These are phyloP conservation scores for Allomyces macrogynus DNA, from an alignment of 192 early-diverging fungal species.

Conservation along the genomic window DNA sequence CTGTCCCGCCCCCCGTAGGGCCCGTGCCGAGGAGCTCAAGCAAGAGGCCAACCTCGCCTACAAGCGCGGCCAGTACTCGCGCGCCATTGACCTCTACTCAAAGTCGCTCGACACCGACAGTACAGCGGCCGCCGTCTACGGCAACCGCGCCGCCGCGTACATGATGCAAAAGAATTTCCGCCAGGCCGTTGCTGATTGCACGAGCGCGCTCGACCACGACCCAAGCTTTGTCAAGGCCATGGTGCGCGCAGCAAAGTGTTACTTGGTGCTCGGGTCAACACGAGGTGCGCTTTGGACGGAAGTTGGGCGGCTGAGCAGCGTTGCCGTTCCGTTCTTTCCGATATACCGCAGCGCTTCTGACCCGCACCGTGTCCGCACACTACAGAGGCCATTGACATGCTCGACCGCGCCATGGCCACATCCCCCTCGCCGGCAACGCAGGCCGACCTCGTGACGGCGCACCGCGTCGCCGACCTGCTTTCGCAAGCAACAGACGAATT, in stretches of 20 bases:
- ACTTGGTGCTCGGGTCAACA: too few relatives aligned
- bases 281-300: too few relatives aligned
- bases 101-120: constrained; percentile 47
- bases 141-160: constrained; percentile 59
- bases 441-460: background rate
- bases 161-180: constrained; percentile 41
- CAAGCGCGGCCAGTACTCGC: constrained; percentile 41
- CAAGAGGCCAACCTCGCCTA: constrained; percentile 45
- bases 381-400: too few relatives aligned
- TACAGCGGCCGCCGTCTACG: constrained; percentile 36
- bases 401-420: too few relatives aligned
- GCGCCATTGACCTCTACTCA: constrained; percentile 47
- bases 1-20: background rate
- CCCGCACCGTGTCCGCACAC: too few relatives aligned
- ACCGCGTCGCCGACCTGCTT: background rate
- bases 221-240: constrained; percentile 38
- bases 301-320: too few relatives aligned
- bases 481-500: constrained; percentile 10
- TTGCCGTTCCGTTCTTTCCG: too few relatives aligned
- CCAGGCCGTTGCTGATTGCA: constrained; percentile 42
- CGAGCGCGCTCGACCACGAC: constrained; percentile 33
- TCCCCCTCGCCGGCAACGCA: too few relatives aligned
- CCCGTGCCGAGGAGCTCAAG: constrained; percentile 41
- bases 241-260: constrained; percentile 48
- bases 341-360: too few relatives aligned